Base-by-base conservation (phyloP, 2,329 filamentous ascomycete species). In the Trichoderma lentiforme region DNA sequence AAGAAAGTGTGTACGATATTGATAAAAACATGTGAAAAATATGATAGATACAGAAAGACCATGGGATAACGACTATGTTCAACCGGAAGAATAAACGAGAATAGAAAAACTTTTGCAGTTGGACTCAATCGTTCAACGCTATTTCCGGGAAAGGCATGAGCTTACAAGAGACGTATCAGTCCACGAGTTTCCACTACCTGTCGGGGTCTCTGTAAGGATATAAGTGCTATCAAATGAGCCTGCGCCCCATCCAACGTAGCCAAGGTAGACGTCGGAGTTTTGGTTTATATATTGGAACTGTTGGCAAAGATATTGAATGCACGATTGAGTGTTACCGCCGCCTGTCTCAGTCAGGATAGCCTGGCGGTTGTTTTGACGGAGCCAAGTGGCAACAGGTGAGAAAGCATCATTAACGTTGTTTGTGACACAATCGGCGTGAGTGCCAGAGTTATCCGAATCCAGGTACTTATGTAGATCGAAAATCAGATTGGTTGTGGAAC, bases 401-500 rank as follows among this genome's bases (percentile, higher is more conserved):
- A 88, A 86, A 6, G 65, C 65, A 7, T 81, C 82, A 53, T 81
- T 80, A 5, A 85, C 78, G 58, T 86, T 86, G 74, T 88, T 82
- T 6, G 83, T 86, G 6, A 83, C 82, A 77, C 87, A 89, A 51
- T 84, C 80, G 3, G 80, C 75, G 73, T 85, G 78, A 2, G 84
- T 86, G 51, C 87, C 87, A 7, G 83, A 85, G 78, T 85, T 84
- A 78, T 88, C 85, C 21, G 78, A 80, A 74, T 89, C 87, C 3
- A 89, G 83, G 76, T 89, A 89, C 77, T 88, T 85, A 78, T 89
- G 87, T 15, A 89, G 81, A 74, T 89, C 87, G 36, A 89, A 83
- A 18, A 88, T 79, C 18, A 91, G 80, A 69, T 84, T 84, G 58
- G 84, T 83, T 1, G 82, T 87, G 5, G 80, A 81, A 6, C 86